These are phyloP conservation scores for Chenopodium formosanum DNA, from an alignment of 148 eudicot species.

Conservation along the genomic window DNA sequence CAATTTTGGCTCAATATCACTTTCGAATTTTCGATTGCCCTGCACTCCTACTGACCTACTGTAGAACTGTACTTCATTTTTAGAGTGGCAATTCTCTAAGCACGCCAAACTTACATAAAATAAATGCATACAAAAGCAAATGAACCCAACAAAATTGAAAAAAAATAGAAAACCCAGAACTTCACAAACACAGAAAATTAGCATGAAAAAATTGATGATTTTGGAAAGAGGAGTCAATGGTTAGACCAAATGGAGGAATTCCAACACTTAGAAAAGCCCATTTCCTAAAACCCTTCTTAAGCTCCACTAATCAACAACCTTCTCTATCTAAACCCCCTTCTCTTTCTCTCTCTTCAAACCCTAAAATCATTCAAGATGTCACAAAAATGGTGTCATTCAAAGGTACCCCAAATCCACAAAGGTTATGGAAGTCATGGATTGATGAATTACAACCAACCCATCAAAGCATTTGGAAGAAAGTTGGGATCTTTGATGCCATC, in stretches of 20 bases:
- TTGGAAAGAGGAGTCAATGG: slow-evolving; percentile 16
- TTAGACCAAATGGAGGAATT: slow-evolving; percentile 1
- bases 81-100: too few relatives aligned
- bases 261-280: slow-evolving; percentile 19
- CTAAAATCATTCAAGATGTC: background rate
- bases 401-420: background rate
- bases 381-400: background rate
- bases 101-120: too few relatives aligned
- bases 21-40: too few relatives aligned
- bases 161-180: too few relatives aligned
- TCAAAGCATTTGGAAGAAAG: slow-evolving; percentile 20
- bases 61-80: too few relatives aligned
- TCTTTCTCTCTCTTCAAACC: slow-evolving; percentile 5
- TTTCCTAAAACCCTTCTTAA: slow-evolving; percentile 12
- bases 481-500: slow-evolving; percentile 32
- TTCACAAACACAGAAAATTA: background rate
- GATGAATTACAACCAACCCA: slow-evolving; percentile 25
- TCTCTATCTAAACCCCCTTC: slow-evolving; percentile 7
- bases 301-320: slow-evolving; percentile 1
- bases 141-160: too few relatives aligned
- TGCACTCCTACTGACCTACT: too few relatives aligned
- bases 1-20: too few relatives aligned
- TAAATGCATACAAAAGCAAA: too few relatives aligned
- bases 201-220: slow-evolving; percentile 11
- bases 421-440: slow-evolving; percentile 22